These are phyloP conservation scores for Suhomyces sp. DNA, from an alignment of 805 yeast genomes.

Conservation along the genomic window DNA sequence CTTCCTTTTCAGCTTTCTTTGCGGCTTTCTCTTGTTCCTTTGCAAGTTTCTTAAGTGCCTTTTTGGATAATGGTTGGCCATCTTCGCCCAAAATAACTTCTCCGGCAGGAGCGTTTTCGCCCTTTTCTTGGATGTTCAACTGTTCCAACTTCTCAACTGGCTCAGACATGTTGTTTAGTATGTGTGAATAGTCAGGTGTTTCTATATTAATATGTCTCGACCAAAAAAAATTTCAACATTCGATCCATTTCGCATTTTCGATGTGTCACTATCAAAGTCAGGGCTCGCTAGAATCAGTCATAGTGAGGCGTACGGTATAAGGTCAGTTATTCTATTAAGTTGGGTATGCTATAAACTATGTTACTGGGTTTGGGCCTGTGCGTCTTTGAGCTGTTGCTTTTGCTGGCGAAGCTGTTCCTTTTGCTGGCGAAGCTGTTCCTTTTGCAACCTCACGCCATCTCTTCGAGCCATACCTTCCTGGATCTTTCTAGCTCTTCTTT, in stretches of 20 bases:
- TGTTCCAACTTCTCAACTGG: conserved; percentile 24
- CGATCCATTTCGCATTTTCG: not conserved
- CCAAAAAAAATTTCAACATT: not conserved
- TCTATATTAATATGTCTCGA: not conserved
- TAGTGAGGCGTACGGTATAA: not conserved
- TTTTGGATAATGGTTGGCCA: conserved; percentile 87
- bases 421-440: conserved; percentile 31
- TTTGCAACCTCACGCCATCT: conserved; percentile 24
- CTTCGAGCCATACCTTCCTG: conserved; percentile 47
- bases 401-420: conserved; percentile 32
- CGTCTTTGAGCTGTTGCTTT: conserved; percentile 2
- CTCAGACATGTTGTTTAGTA: conserved; percentile 18
- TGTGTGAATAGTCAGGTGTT: not conserved
- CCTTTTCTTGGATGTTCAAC: conserved; percentile 16
- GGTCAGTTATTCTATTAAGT: not conserved
- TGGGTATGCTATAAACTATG: not conserved
- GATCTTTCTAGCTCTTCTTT: conserved; percentile 51
- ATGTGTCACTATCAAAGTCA: not conserved
- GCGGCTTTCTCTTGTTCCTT: conserved; percentile 89
- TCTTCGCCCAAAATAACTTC: conserved; percentile 54
- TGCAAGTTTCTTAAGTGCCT: conserved; percentile 91
- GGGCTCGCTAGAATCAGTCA: not conserved
- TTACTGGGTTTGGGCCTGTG: not conserved
- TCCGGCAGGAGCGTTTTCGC: conserved; percentile 13
- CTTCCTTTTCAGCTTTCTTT: conserved; percentile 92